Percentiles rank a stretch among this genome's conserved stretches.
phyloP scores from a whole-genome alignment of 1,139 yeast genomes.

The Nadsonia starkeyi-henricii region DNA sequence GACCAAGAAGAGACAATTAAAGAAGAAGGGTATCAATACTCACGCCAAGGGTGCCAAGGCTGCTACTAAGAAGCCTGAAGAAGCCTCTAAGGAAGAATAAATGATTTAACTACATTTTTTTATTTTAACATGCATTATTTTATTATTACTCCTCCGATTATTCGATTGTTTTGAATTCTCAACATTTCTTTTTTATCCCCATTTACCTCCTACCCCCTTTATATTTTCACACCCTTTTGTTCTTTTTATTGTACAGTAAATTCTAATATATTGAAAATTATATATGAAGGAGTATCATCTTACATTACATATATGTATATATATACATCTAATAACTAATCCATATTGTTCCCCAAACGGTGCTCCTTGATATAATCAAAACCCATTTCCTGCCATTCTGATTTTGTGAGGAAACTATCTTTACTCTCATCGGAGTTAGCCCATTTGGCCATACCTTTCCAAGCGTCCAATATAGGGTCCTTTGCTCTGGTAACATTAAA shows the following conservation, averaged over 20 bases:
- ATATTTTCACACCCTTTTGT: not conserved
- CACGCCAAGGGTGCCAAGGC: constrained; percentile 25
- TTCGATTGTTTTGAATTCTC: not conserved
- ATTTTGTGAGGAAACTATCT: constrained; percentile 41
- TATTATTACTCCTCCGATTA: not conserved
- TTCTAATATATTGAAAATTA: not conserved
- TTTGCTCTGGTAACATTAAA: constrained; percentile 48
- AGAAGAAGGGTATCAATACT: constrained; percentile 74
- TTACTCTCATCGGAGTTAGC: constrained; percentile 35
- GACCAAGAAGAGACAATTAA: constrained; percentile 56
- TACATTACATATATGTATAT: not conserved
- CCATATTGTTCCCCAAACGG: constrained; percentile 45
- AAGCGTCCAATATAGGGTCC: constrained; percentile 66
- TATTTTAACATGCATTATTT: not conserved
- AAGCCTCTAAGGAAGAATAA: constrained; percentile 1
- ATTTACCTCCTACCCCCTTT: not conserved
- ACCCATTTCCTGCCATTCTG: constrained; percentile 81
- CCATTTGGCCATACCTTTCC: constrained; percentile 93
- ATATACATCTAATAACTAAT: constrained; percentile 5
- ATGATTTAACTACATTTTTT: not conserved
- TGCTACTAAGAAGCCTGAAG: constrained; percentile 12
- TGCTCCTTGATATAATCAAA: constrained; percentile 83
- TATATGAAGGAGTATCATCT: not conserved
- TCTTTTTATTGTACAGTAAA: constrained; percentile 1
- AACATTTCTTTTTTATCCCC: not conserved